Evolutionary conservation across 2,329 filamentous ascomycete genomes (phyloP).

Genomic region (Trichoderma sp.): DNA sequence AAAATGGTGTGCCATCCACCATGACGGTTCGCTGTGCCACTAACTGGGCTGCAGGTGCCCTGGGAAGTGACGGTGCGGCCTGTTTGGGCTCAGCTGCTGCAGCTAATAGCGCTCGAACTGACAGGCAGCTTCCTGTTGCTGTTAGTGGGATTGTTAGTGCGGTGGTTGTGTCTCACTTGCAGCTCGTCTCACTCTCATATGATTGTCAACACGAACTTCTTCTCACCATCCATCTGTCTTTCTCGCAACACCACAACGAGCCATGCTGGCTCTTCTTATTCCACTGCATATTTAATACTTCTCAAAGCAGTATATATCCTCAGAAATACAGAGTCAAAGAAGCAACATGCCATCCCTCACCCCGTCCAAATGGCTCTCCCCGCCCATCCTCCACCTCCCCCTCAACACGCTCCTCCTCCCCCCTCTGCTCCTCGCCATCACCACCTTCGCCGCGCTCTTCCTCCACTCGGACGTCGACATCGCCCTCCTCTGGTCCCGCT

Average conservation of each 20-base stretch:
- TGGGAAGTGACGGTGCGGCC: too few relatives aligned
- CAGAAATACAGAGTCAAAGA: too few relatives aligned
- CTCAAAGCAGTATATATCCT: background rate
- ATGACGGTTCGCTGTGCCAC: too few relatives aligned
- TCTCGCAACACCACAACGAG: background rate
- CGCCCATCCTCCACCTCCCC: constrained; percentile 56
- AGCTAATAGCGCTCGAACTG: too few relatives aligned
- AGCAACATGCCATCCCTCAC: background rate
- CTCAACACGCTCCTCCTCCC: constrained; percentile 56
- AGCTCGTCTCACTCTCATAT: background rate
- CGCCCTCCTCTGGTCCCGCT: constrained; percentile 57
- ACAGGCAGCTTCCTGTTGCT: too few relatives aligned
- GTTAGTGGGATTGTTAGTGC: too few relatives aligned
- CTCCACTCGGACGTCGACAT: constrained; percentile 54
- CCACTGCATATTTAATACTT: too few relatives aligned
- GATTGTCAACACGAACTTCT: background rate
- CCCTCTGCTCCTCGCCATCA: constrained; percentile 50
- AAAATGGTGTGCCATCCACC: too few relatives aligned
- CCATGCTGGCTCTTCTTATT: background rate
- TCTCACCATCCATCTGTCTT: background rate
- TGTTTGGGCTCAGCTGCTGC: too few relatives aligned
- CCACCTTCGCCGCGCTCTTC: constrained; percentile 48
- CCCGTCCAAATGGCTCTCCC: constrained; percentile 28
- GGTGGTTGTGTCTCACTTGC: too few relatives aligned
- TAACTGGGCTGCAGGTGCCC: too few relatives aligned